Evolutionary conservation across 1,139 yeast species (phyloP), one percentile per base, ranked within the genome.

Genomic region (Taphrina populina): DNA sequence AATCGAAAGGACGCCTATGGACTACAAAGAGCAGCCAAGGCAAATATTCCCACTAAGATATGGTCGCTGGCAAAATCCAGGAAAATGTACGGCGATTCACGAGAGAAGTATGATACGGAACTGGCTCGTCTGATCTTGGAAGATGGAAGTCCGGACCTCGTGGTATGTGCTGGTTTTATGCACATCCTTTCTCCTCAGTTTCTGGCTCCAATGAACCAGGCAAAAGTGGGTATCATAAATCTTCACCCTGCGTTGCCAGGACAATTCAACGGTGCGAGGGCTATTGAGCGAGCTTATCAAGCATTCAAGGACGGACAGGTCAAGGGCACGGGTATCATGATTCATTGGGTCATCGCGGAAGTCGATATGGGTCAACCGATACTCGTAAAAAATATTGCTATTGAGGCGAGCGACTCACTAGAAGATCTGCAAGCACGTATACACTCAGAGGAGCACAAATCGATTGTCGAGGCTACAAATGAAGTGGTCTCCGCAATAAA

Each of bases 141-240:
- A 15, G 54, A 49, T 32, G 61, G 66, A 46, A 73, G 74, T 63
- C 97, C 98, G 2, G 85, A 84, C 63, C 75, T 92, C 62, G 82
- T 92, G 46, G 96, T 92, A 5, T 92, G 98, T 72, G 98, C 98
- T 6, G 98, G 98, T 1, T 92, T 98, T 97, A 84, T 92, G 92
- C 78, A 92, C 58, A 92, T 92, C 59, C 75, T 92, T 62, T 84
- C 96, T 1, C 83, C 88, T 1, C 75, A 79, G 15, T 88, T 87
- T 60, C 74, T 92, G 61, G 73, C 74, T 45, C 90, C 92, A 1
- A 71, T 90, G 44, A 80, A 75, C 55, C 69, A 76, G 6, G 80
- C 77, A 2, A 75, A 77, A 0, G 77, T 88, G 29, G 84, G 88
- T 26, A 88, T 92, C 61, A 88, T 92, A 65, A 92, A 92, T 67